Evolutionary conservation across 768 basidiomycete genomes (phyloP).

Genomic region (Auricularia heimuer): DNA sequence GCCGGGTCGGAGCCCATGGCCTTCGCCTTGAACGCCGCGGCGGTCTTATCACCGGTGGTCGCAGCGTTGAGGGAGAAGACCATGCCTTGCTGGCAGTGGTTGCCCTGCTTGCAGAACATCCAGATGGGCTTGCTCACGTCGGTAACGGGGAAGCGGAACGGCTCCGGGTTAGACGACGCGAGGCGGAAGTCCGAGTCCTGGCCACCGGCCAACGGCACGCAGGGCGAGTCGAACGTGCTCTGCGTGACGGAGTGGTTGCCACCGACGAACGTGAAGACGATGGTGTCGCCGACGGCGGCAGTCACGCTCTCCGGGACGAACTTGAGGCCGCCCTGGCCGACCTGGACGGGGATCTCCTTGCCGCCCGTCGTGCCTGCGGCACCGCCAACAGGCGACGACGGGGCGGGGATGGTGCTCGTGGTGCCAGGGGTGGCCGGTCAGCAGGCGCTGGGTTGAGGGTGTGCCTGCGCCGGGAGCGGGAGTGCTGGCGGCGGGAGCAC

Average conservation of each 20-base stretch:
- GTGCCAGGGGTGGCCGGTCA: slow-evolving; percentile 19
- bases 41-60: slow-evolving; percentile 27
- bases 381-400: neutral
- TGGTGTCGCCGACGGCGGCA: neutral
- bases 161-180: slow-evolving; percentile 18
- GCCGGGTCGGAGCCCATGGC: slow-evolving; percentile 17
- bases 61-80: slow-evolving; percentile 49
- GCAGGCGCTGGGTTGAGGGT: slow-evolving; percentile 15
- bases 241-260: slow-evolving; percentile 38
- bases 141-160: slow-evolving; percentile 45
- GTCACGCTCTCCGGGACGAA: slow-evolving; percentile 17
- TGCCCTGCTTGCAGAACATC: slow-evolving; percentile 48
- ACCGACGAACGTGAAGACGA: neutral
- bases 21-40: slow-evolving; percentile 25
- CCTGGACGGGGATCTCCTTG: neutral
- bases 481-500: slow-evolving; percentile 10
- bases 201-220: slow-evolving; percentile 35
- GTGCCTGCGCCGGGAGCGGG: slow-evolving; percentile 11
- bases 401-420: neutral
- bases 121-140: slow-evolving; percentile 39
- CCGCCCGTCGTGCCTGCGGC: neutral
- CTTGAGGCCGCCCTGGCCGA: slow-evolving; percentile 2
- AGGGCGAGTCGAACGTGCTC: slow-evolving; percentile 46
- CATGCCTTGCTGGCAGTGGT: slow-evolving; percentile 34
- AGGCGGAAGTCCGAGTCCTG: slow-evolving; percentile 47